These are phyloP conservation scores for Agrostemma githago DNA, from an alignment of 148 eudicot species.

Conservation along the genomic window DNA sequence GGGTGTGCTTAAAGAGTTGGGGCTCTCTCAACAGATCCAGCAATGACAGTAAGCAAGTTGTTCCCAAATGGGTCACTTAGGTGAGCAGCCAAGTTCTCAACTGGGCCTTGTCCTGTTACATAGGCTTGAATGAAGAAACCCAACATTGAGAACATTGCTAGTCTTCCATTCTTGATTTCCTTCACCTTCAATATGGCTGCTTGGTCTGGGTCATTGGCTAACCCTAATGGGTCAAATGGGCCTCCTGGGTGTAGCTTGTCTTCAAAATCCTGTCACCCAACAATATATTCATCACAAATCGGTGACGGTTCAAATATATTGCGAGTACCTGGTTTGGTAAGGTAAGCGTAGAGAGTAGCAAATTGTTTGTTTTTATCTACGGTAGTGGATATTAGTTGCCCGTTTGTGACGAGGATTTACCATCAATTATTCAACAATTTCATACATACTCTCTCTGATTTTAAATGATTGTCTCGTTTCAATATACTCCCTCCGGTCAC, in stretches of 20 bases:
- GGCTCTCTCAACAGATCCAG: constrained; percentile 68
- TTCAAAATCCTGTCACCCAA: constrained; percentile 50
- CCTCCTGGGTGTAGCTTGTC: constrained; percentile 99
- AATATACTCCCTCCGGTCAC: no score
- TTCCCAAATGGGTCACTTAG: constrained; percentile 88
- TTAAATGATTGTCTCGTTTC: no score
- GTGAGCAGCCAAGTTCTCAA: constrained; percentile 78
- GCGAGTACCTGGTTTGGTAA: no score
- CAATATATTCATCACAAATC: no score
- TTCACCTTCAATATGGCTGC: constrained; percentile 92
- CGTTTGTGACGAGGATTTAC: no score
- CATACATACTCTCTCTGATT: no score
- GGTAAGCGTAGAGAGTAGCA: no score
- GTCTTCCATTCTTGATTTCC: constrained; percentile 96
- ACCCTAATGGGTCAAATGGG: constrained; percentile 93
- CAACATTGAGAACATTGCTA: constrained; percentile 96
- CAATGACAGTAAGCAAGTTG: constrained; percentile 84
- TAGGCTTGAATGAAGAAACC: constrained; percentile 95
- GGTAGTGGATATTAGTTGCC: no score
- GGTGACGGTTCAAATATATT: no score
- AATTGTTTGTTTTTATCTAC: no score
- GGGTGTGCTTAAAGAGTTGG: constrained; percentile 65
- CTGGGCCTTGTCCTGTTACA: constrained; percentile 96
- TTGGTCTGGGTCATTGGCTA: constrained; percentile 94
- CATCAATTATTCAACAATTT: no score